These are phyloP conservation scores for Penstemon davidsonii DNA, from an alignment of 257 asterid genomes.

Conservation along the genomic window DNA sequence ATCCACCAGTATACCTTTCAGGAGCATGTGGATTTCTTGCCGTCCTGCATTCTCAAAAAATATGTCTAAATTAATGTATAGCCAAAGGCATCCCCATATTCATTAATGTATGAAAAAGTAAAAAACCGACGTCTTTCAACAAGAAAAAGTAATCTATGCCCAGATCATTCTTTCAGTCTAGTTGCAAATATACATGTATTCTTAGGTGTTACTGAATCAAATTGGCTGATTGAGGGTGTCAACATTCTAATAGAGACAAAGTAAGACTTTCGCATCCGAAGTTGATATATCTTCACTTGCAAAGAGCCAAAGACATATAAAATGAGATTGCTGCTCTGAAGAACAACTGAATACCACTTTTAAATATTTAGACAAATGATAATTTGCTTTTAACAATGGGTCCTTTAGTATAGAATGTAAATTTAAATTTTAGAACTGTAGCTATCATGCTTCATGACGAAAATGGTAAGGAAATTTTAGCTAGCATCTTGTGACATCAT, in stretches of 20 bases:
- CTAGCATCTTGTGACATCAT: background rate
- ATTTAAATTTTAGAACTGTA: background rate
- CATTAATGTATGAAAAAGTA: background rate
- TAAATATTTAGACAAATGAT: background rate
- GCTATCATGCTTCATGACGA: background rate
- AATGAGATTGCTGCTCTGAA: slow-evolving; percentile 15
- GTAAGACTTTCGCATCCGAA: background rate
- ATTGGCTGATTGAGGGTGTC: background rate
- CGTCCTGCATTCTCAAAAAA: slow-evolving; percentile 58
- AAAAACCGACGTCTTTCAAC: slow-evolving; percentile 11
- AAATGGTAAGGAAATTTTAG: background rate
- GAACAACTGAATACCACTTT: background rate
- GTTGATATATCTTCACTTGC: slow-evolving; percentile 9
- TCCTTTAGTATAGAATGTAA: slow-evolving; percentile 2
- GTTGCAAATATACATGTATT: slow-evolving; percentile 5
- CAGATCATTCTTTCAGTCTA: slow-evolving; percentile 4
- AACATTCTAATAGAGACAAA: background rate
- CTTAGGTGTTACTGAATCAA: slow-evolving; percentile 5
- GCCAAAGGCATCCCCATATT: slow-evolving; percentile 18
- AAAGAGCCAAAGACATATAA: slow-evolving; percentile 15
- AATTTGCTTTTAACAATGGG: slow-evolving; percentile 6
- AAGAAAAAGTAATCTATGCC: slow-evolving; percentile 10
- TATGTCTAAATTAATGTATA: background rate
- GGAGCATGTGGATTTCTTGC: slow-evolving; percentile 97
- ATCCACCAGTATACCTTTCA: slow-evolving; percentile 95